Conservation (phyloP, 2,329 filamentous ascomycete genomes). For the Lasiodiplodia hormozganensis region DNA sequence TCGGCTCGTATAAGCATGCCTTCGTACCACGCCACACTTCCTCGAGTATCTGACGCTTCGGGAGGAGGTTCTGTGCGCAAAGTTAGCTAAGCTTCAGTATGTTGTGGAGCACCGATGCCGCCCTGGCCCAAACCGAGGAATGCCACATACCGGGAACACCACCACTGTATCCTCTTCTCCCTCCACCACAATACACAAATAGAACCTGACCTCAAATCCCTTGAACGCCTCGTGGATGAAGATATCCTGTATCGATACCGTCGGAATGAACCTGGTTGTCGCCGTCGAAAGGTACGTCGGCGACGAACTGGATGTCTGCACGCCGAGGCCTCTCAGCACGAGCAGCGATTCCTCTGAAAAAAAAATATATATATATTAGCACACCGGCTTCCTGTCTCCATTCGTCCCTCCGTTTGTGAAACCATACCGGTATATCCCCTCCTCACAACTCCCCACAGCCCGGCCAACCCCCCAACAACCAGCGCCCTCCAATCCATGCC, state of each 20-base stretch:
- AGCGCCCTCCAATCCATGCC: slow-evolving; percentile 50
- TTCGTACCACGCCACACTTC: slow-evolving; percentile 87
- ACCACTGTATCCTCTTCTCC: slow-evolving; percentile 89
- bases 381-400: slow-evolving; percentile 48
- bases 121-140: neutral
- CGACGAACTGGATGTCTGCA: slow-evolving; percentile 82
- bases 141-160: slow-evolving; percentile 76
- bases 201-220: slow-evolving; percentile 89
- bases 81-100: slow-evolving; percentile 8
- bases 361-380: neutral
- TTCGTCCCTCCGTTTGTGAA: neutral
- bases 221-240: slow-evolving; percentile 94
- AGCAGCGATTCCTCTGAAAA: slow-evolving; percentile 79
- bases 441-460: slow-evolving; percentile 54
- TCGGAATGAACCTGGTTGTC: slow-evolving; percentile 82
- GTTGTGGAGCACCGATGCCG: no score
- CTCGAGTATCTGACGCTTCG: slow-evolving; percentile 77
- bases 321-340: slow-evolving; percentile 84
- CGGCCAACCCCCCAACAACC: slow-evolving; percentile 44
- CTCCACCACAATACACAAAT: slow-evolving; percentile 87
- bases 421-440: slow-evolving; percentile 59
- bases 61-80: slow-evolving; percentile 66
- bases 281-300: slow-evolving; percentile 69
- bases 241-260: slow-evolving; percentile 89
- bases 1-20: slow-evolving; percentile 77